These are phyloP conservation scores for Fusarium tjaetaba DNA, from an alignment of 2,329 filamentous ascomycete species.

Conservation along the genomic window DNA sequence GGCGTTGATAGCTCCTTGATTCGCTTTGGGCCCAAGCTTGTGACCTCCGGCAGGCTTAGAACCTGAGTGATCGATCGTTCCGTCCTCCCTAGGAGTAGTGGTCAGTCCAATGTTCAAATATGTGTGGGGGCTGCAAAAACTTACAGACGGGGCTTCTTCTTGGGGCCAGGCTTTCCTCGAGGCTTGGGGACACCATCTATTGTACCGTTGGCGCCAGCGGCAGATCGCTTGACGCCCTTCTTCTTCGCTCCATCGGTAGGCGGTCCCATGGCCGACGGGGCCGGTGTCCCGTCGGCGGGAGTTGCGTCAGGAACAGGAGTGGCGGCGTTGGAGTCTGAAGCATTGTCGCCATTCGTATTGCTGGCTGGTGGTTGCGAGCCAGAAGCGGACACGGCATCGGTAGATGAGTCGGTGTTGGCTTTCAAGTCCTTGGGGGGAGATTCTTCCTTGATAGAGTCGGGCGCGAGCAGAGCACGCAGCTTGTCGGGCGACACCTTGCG, in stretches of 20 bases:
- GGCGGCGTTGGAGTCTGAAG: constrained; percentile 67
- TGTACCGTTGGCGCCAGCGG: constrained; percentile 69
- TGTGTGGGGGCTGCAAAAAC: constrained; percentile 52
- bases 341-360: constrained; percentile 63
- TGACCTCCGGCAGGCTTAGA: constrained; percentile 66
- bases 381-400: constrained; percentile 52
- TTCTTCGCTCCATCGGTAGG: constrained; percentile 73
- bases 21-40: constrained; percentile 95
- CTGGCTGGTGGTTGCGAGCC: constrained; percentile 44
- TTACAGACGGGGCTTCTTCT: constrained; percentile 95
- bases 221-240: constrained; percentile 78
- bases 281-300: constrained; percentile 59
- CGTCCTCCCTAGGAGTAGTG: constrained; percentile 64
- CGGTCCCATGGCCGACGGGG: constrained; percentile 66
- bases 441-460: constrained; percentile 55
- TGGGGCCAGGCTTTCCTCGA: constrained; percentile 89
- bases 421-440: constrained; percentile 52
- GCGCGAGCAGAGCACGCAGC: constrained; percentile 61
- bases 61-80: constrained; percentile 67
- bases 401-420: constrained; percentile 56
- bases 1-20: constrained; percentile 97
- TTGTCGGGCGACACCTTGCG: constrained; percentile 61
- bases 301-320: constrained; percentile 67
- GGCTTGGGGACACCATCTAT: constrained; percentile 73
- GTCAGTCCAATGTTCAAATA: constrained; percentile 43